Evolutionary conservation across 495 filamentous ascomycete species (phyloP).

Genomic region (Penicillium crystallinum): DNA sequence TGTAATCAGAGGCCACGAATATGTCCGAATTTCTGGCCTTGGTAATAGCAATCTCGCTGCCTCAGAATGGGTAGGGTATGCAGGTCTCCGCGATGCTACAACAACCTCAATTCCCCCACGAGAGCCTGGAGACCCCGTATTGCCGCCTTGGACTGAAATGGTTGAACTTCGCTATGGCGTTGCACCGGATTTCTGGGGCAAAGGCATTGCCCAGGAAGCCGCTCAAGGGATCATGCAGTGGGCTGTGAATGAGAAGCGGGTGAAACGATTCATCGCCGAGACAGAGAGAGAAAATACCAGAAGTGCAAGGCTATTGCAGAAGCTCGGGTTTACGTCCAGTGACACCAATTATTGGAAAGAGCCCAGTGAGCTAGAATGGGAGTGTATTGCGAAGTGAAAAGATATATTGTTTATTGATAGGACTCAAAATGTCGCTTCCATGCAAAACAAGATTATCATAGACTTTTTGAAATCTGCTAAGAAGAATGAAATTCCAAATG

Average conservation of each 20-base stretch:
- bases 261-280: conserved; percentile 26
- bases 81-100: conserved; percentile 24
- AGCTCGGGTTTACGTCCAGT: conserved; percentile 19
- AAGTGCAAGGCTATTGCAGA: conserved; percentile 20
- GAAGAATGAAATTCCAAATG: no score
- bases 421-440: no score
- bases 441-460: no score
- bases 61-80: conserved; percentile 25
- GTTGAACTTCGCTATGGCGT: conserved; percentile 24
- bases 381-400: conserved; percentile 2
- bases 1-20: not conserved
- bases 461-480: no score
- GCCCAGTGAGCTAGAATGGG: conserved; percentile 21
- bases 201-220: conserved; percentile 20
- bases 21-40: not conserved
- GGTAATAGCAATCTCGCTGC: not conserved
- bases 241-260: conserved; percentile 13
- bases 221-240: conserved; percentile 18
- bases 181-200: conserved; percentile 18
- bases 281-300: conserved; percentile 19
- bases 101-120: conserved; percentile 18
- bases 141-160: conserved; percentile 25
- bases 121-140: conserved; percentile 8
- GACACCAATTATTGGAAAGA: conserved; percentile 29
- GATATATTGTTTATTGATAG: no score